Percentiles rank a stretch among this genome's conserved stretches.
These are phyloP conservation scores for Chlamydomonas sphaeroides DNA, from an alignment of 139 green algal genomes.

Conservation along the genomic window DNA sequence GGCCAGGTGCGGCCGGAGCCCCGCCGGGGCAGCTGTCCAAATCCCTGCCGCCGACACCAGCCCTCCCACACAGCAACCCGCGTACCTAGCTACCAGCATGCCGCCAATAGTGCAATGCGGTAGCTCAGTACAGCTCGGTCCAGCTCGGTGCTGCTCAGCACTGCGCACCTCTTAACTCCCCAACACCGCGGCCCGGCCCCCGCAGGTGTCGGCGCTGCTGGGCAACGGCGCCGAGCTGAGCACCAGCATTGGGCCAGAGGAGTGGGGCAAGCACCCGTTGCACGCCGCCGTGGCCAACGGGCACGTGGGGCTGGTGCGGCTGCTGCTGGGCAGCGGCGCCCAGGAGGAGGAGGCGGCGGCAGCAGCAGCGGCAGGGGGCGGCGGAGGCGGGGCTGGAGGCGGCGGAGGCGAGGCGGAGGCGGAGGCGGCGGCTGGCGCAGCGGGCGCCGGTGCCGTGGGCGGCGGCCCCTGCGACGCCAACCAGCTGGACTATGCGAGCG, in stretches of 20 bases:
- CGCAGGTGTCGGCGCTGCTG: slow-evolving; percentile 3
- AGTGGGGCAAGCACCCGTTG: slow-evolving; percentile 47
- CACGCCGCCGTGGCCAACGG: slow-evolving; percentile 51
- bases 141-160: too few species aligned
- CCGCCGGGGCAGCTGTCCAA: too few species aligned
- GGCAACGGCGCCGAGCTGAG: slow-evolving; percentile 36
- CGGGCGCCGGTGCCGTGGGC: too few species aligned
- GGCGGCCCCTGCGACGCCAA: slow-evolving; percentile 20
- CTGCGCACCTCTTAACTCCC: background rate
- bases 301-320: slow-evolving; percentile 35
- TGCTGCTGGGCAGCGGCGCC: slow-evolving; percentile 23
- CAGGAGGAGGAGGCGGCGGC: background rate
- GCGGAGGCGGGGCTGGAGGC: too few species aligned
- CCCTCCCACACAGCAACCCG: too few species aligned
- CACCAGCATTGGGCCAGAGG: slow-evolving; percentile 40
- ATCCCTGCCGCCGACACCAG: too few species aligned
- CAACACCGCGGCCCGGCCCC: too few species aligned
- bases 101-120: too few species aligned
- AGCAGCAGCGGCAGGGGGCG: background rate
- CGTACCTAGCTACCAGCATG: too few species aligned
- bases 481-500: slow-evolving; percentile 49
- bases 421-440: too few species aligned
- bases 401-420: background rate
- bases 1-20: too few species aligned
- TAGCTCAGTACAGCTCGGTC: too few species aligned